These are phyloP conservation scores for Sporobolomyces roseus DNA, from an alignment of 768 basidiomycete species.

Conservation along the genomic window DNA sequence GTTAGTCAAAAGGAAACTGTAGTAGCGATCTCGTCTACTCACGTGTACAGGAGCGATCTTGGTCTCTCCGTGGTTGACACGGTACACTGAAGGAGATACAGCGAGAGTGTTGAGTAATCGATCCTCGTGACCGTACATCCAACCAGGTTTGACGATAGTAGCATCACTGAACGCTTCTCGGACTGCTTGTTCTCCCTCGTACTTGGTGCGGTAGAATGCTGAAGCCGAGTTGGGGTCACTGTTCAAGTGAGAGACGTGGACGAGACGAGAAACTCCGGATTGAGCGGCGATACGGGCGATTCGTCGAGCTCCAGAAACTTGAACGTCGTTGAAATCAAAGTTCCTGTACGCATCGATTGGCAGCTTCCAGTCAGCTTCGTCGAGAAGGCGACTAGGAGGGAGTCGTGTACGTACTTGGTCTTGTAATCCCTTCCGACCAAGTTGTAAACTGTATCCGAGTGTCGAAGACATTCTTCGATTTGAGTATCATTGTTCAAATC, in stretches of 20 bases:
- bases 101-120: constrained; percentile 88
- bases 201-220: constrained; percentile 81
- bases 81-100: constrained; percentile 89
- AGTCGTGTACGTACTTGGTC: constrained; percentile 65
- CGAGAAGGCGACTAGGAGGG: not conserved
- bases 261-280: constrained; percentile 72
- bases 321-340: constrained; percentile 74
- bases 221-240: constrained; percentile 74
- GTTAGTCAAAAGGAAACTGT: not conserved
- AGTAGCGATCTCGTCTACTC: constrained; percentile 48
- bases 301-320: constrained; percentile 72
- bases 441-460: constrained; percentile 96
- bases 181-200: constrained; percentile 81
- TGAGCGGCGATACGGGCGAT: constrained; percentile 80
- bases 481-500: constrained; percentile 83
- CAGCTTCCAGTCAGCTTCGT: no score
- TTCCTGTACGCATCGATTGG: constrained; percentile 58
- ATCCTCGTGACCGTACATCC: constrained; percentile 93
- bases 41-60: constrained; percentile 88
- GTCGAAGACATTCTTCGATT: constrained; percentile 86
- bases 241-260: constrained; percentile 94
- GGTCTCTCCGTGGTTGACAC: constrained; percentile 81
- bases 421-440: constrained; percentile 88
- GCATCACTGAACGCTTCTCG: constrained; percentile 75
- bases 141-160: constrained; percentile 78